Percentiles rank a stretch among this genome's conserved stretches.
These are phyloP conservation scores for Xanthoconium separans DNA, from an alignment of 1,284 basidiomycete species.

Conservation along the genomic window DNA sequence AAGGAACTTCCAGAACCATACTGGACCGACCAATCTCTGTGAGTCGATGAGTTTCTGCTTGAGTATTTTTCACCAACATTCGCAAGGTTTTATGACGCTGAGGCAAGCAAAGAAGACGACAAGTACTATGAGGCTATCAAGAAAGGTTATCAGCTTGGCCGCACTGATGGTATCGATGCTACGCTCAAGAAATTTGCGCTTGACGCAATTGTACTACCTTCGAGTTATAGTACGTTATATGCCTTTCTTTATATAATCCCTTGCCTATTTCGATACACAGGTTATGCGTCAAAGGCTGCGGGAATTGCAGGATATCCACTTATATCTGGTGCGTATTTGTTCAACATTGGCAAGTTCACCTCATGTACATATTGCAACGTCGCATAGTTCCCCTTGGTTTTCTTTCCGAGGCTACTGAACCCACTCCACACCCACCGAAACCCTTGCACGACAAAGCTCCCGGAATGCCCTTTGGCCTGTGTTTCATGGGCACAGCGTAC, in stretches of 20 bases:
- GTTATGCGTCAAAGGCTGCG: conserved; percentile 20
- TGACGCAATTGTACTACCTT: conserved; percentile 46
- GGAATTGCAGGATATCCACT: conserved; percentile 30
- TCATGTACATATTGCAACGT: neutral
- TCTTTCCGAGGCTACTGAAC: conserved; percentile 31
- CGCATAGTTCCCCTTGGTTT: conserved; percentile 48
- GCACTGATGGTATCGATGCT: conserved; percentile 45
- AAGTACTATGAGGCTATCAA: conserved; percentile 40
- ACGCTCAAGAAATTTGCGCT: conserved; percentile 40
- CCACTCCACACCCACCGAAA: conserved; percentile 32
- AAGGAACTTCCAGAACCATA: conserved; percentile 42
- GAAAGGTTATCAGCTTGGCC: conserved; percentile 38
- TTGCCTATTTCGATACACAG: neutral
- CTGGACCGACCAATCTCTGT: conserved; percentile 42
- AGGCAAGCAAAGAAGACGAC: conserved; percentile 37
- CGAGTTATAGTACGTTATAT: conserved; percentile 26
- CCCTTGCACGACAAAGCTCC: conserved; percentile 34
- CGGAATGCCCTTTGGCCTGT: conserved; percentile 48
- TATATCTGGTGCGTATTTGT: conserved; percentile 19
- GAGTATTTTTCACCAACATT: neutral
- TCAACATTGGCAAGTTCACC: neutral
- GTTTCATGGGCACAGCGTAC: conserved; percentile 51
- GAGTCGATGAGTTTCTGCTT: conserved; percentile 9
- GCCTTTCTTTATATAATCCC: too few species aligned
- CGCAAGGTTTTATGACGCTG: conserved; percentile 37